These are phyloP conservation scores for Erysimum pusillum DNA, from an alignment of 441 rosid species.

Conservation along the genomic window DNA sequence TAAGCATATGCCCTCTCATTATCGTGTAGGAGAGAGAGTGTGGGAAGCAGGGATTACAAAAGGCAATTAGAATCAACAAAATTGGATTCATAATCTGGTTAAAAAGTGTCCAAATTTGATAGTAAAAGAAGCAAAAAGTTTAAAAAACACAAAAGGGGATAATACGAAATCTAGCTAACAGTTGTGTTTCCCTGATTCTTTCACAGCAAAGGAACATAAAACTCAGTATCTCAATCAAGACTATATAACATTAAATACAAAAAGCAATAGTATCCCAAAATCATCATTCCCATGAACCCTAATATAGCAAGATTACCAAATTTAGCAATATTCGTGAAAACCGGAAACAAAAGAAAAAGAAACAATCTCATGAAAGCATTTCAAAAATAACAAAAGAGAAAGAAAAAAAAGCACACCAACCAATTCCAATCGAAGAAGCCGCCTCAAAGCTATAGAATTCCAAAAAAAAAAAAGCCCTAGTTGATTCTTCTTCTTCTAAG, in stretches of 20 bases:
- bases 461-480: slow-evolving; percentile 7
- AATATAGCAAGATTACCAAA: slow-evolving; percentile 29
- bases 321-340: neutral
- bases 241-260: neutral
- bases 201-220: neutral
- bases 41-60: neutral
- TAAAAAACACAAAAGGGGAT: slow-evolving; percentile 14
- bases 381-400: slow-evolving; percentile 17
- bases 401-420: slow-evolving; percentile 17
- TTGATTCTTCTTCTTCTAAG: slow-evolving; percentile 31
- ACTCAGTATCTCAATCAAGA: neutral
- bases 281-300: slow-evolving; percentile 3
- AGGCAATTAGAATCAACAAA: neutral
- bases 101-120: neutral
- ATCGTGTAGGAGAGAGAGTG: too few relatives aligned
- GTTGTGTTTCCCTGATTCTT: neutral
- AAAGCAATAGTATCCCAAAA: neutral
- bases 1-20: neutral
- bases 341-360: neutral
- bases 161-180: slow-evolving; percentile 22
- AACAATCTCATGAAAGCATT: slow-evolving; percentile 15
- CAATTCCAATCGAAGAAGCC: slow-evolving; percentile 21
- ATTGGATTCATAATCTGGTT: neutral
- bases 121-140: slow-evolving; percentile 11
- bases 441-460: slow-evolving; percentile 18